Base-by-base conservation (phyloP, 202 grass and related monocot species). In the Saccharum hybrid region DNA sequence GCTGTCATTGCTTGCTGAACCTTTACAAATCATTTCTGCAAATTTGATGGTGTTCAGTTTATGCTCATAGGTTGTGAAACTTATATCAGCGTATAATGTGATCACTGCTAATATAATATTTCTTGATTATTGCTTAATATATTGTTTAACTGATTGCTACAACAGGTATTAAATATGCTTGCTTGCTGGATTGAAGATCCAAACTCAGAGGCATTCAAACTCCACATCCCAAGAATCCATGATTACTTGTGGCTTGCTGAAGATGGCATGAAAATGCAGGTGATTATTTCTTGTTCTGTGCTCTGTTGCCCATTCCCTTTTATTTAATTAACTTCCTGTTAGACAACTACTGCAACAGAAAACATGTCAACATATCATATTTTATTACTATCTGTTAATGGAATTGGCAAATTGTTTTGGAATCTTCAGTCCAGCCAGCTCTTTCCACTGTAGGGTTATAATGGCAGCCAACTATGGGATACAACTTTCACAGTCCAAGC, bases 191-290 rank as follows among this genome's bases (percentile, higher is more conserved):
- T 96, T 54, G 96, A 98, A 86, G 93, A 98, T 84, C 89, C 96
- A 66, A 95, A 85, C 36, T 98, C 96, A 18, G 93, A 98, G 74
- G 89, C 93, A 64, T 98, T 98, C 85, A 96, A 98, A 68, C 82
- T 96, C 21, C 96, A 96, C 40, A 89, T 98, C 76, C 96, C 93
- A 63, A 78, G 96, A 87, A 34, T 98, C 34, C 76, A 86, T 70
- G 96, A 98, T 75, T 98, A 89, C 86, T 71, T 98, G 31, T 96
- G 91, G 93, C 7, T 98, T 88, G 96, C 96, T 65, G 96, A 98
- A 92, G 96, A 98, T 90, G 96, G 93, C 81, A 96, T 98, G 96
- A 98, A 98, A 86, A 98, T 98, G 96, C 89, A 98, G 91, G 94
- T 96, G 31, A 59, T 31, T 56, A 49, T 59, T 69, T 9, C 7